phyloP scores from a whole-genome alignment of 2,329 filamentous ascomycete genomes.

The Fusarium equiseti region DNA sequence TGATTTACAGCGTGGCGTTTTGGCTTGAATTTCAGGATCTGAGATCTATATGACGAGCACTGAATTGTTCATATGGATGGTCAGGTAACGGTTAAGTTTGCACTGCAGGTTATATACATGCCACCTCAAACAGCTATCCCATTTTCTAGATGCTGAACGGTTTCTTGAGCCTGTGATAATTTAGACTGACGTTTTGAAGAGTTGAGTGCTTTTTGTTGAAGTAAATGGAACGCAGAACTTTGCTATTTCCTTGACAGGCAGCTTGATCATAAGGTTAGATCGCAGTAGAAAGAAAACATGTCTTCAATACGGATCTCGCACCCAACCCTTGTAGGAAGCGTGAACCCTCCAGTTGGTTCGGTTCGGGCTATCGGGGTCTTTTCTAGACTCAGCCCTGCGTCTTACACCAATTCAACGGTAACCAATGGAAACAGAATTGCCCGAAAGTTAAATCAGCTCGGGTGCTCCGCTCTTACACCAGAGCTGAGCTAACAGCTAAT shows the following conservation, averaged over 20 bases:
- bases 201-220: not conserved
- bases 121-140: not conserved
- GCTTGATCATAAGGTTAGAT: not conserved
- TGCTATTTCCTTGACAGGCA: not conserved
- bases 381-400: constrained; percentile 28
- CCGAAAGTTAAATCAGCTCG: not conserved
- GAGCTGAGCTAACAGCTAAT: constrained; percentile 3
- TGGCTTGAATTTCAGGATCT: not conserved
- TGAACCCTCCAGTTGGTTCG: not conserved
- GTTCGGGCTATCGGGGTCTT: constrained; percentile 13
- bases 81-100: not conserved
- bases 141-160: not conserved
- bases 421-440: constrained; percentile 2
- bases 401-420: not conserved
- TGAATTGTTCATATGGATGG: not conserved
- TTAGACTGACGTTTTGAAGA: not conserved
- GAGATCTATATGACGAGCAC: not conserved
- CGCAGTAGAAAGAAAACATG: not conserved
- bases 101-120: not conserved
- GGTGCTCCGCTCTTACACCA: not conserved
- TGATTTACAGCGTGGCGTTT: not conserved
- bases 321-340: not conserved
- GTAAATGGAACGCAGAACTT: not conserved
- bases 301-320: not conserved
- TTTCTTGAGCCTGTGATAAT: not conserved